Evolutionary conservation across 1,139 yeast genomes (phyloP), one percentile per base, ranked within the genome.

Genomic region (Debaryomyces sp.): DNA sequence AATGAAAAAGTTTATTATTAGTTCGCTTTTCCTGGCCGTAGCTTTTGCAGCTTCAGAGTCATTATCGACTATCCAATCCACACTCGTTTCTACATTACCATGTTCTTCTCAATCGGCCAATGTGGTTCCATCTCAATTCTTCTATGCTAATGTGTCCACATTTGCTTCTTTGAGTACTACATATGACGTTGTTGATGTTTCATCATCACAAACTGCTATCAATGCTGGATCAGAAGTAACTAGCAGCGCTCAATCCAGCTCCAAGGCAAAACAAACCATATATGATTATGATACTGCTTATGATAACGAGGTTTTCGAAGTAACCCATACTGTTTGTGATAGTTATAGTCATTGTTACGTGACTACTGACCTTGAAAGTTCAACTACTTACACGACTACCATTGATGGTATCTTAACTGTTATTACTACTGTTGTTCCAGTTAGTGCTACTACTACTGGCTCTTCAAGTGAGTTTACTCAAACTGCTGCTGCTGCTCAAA

Each of bases 371-470:
- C 53, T 67, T 30, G 67, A 66, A 50, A 61, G 64, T 24, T 61
- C 56, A 46, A 67, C 77, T 43, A 73, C 78, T n/a, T 63, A 63
- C 50, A 72, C 77, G 32, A 62, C 78, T 24, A 68, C 74, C 10
- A 63, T 73, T 15, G 70, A 73, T 49, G 80, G 80, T 37, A 54
- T 71, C 21, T 66, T 71, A 56, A 75, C 80, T 7, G 77, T 73
- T 23, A 46, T 67, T 44, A 70, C 76, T 13, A 55, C 65, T 15
- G 57, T 50, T 10, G 46, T 49, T 26, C 60, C 58, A 13, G 50
- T 52, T 18, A 33, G 30, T 24, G 41, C 42, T 32, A 18, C 52
- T 26, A 39, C 51, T 27, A 48, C 46, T 22, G 49, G 32, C 3
- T 38, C 49, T 5, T 40, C 49, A 38, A 30, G 44, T 15, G 27